Conservation (phyloP, 176 grass and related monocot genomes). For the Zizania latifolia region DNA sequence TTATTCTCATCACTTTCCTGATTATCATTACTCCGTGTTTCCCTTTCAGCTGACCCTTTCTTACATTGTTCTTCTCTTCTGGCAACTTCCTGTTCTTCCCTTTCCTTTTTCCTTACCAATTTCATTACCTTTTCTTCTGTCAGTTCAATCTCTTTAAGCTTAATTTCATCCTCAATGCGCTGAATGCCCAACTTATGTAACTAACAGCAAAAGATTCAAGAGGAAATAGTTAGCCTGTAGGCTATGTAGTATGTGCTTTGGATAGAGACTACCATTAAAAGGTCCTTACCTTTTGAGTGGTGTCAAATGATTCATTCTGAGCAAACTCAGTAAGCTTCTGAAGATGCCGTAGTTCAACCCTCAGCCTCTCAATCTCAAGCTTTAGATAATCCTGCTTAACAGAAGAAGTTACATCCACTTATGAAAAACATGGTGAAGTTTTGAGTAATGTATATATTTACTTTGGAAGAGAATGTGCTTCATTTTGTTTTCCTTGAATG, state of each 20-base stretch:
- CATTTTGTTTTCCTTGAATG: neutral
- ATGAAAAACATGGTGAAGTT: neutral
- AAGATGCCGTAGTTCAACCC: conserved; percentile 46
- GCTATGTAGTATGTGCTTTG: neutral
- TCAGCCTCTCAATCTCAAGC: conserved; percentile 50
- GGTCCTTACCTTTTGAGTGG: conserved; percentile 39
- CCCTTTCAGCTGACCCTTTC: neutral
- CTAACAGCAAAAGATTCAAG: conserved; percentile 19
- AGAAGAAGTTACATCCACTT: neutral
- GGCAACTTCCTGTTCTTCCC: conserved; percentile 26
- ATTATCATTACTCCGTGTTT: neutral
- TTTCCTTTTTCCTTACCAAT: conserved; percentile 25
- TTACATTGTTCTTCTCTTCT: conserved; percentile 17
- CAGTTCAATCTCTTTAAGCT: conserved; percentile 39
- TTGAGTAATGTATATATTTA: neutral
- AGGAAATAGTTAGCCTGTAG: conserved; percentile 7
- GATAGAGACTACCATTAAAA: neutral
- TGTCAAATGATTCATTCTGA: conserved; percentile 25
- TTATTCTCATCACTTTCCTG: conserved; percentile 28
- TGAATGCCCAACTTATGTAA: conserved; percentile 9
- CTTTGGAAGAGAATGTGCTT: neutral
- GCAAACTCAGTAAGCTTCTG: conserved; percentile 33
- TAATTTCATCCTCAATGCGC: conserved; percentile 36
- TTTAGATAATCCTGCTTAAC: conserved; percentile 45
- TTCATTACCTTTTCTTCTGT: conserved; percentile 29